A percentile compares a stretch with the other conserved stretches of the same genome.
phyloP scores from a whole-genome alignment of 2,329 filamentous ascomycete species.

The Colletotrichum euphorbiae region DNA sequence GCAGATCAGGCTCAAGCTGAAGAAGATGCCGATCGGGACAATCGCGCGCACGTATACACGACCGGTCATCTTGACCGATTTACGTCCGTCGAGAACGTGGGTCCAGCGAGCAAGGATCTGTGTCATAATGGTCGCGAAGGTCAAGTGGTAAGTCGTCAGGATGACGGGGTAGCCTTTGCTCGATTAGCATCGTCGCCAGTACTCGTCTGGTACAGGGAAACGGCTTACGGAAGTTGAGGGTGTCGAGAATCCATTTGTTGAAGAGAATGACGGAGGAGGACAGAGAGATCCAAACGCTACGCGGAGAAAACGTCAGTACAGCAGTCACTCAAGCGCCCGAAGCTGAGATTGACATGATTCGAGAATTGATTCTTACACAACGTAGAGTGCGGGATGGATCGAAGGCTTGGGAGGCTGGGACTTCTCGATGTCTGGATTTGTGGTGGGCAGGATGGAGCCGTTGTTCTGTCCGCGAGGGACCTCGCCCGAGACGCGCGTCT shows the following conservation, averaged over 20 bases:
- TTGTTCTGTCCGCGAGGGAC: slow-evolving; percentile 68
- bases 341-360: background rate
- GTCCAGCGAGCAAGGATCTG: slow-evolving; percentile 93
- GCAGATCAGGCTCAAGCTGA: slow-evolving; percentile 95
- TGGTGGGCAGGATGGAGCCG: slow-evolving; percentile 78
- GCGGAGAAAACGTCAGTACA: slow-evolving; percentile 17
- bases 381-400: slow-evolving; percentile 88
- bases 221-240: slow-evolving; percentile 75
- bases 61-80: slow-evolving; percentile 97
- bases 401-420: slow-evolving; percentile 70
- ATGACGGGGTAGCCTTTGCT: slow-evolving; percentile 79
- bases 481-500: slow-evolving; percentile 86
- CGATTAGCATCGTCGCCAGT: slow-evolving; percentile 48
- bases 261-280: slow-evolving; percentile 97
- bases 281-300: slow-evolving; percentile 89
- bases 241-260: slow-evolving; percentile 98
- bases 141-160: slow-evolving; percentile 94
- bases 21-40: slow-evolving; percentile 94
- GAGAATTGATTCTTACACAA: slow-evolving; percentile 65
- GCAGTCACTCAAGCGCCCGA: background rate
- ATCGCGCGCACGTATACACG: slow-evolving; percentile 93
- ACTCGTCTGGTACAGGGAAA: background rate
- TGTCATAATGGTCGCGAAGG: slow-evolving; percentile 93
- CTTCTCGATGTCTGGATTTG: slow-evolving; percentile 83
- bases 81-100: slow-evolving; percentile 89